These are phyloP conservation scores for Neurospora tetraspora DNA, from an alignment of 495 filamentous ascomycete genomes.

Conservation along the genomic window DNA sequence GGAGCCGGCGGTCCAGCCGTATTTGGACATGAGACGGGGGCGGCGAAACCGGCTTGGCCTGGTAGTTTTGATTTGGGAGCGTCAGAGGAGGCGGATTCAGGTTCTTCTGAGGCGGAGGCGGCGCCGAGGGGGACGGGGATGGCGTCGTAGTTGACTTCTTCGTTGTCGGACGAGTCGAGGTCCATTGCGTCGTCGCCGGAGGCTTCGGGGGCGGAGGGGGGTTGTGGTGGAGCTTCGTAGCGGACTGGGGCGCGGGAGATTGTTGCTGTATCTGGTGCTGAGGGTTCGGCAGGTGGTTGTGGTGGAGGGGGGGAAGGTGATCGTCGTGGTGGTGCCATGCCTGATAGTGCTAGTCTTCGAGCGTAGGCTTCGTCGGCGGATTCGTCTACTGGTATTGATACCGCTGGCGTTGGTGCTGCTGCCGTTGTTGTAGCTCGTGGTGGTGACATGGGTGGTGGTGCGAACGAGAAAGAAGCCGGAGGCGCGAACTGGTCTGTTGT, in stretches of 20 bases:
- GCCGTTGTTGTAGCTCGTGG: slow-evolving; percentile 26
- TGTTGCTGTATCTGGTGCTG: slow-evolving; percentile 34
- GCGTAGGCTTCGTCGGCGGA: slow-evolving; percentile 66
- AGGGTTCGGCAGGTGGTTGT: slow-evolving; percentile 25
- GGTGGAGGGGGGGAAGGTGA: slow-evolving; percentile 35
- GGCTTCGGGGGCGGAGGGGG: slow-evolving; percentile 12
- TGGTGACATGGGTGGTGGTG: slow-evolving; percentile 53
- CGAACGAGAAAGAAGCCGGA: slow-evolving; percentile 56
- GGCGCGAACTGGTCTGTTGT: slow-evolving; percentile 59
- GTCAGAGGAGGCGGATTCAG: neutral
- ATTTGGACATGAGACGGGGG: slow-evolving; percentile 80
- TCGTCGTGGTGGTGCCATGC: slow-evolving; percentile 27
- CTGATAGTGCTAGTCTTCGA: slow-evolving; percentile 48
- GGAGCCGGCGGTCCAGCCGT: slow-evolving; percentile 82
- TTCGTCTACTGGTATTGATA: slow-evolving; percentile 39
- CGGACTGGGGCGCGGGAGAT: slow-evolving; percentile 85
- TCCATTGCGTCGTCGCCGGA: slow-evolving; percentile 39
- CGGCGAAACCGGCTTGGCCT: slow-evolving; percentile 71
- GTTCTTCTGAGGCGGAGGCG: neutral
- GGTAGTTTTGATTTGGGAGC: slow-evolving; percentile 54
- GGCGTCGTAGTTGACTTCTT: slow-evolving; percentile 35
- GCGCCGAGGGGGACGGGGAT: slow-evolving; percentile 6
- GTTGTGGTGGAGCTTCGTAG: slow-evolving; percentile 57
- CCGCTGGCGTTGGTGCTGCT: slow-evolving; percentile 4
- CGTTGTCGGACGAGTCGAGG: slow-evolving; percentile 34